Base-by-base conservation (phyloP, 495 filamentous ascomycete genomes). In the Hyphodiscus hymeniophilus region DNA sequence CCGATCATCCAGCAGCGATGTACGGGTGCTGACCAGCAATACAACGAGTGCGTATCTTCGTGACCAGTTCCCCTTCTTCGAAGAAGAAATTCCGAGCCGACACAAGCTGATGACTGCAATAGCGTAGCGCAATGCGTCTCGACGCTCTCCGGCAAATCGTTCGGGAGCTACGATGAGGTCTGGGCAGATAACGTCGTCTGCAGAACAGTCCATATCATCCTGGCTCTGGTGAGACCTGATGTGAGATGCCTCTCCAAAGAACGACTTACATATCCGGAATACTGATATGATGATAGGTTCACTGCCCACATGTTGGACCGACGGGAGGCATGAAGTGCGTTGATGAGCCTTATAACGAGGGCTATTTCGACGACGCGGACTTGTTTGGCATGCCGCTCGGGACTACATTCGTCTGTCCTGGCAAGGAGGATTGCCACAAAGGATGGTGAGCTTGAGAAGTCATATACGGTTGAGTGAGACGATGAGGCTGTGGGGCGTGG, bases 141-240 rank as follows among this genome's bases (percentile, higher is more conserved):
- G 3, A 17, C 26, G 3, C 20, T 50, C 2, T 6, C 16, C 7
- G 10, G 11, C n/a, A 50, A 43, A 38, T 3, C 13, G 3, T 50
- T 50, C 42, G 47, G 47, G 3, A 42, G 7, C 22, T 50, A 35
- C 21, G 39, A 50, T 43, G 47, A 50, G 23, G 47, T 43, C 8
- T 50, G 39, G 47, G 47, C 38, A 11, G 47, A 50, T 24, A 50
- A 50, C 33, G 47, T 50, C 3, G 47, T 50, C n/a, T 50, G 47
- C 22, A 13, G 47, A 18, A 18, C 31, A 3, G 17, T 50, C 11
- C 47, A 50, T 33, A 15, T 41, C 21, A 36, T 42, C 16, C 23
- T 50, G 7, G 22, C 47, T 1, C 23, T 24, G 3, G 22, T 38
- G 31, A 38, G 20, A 7, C 44, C 44, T 22, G 33, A 47, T 8